Conservation (phyloP, 805 yeast species). For the Priceomyces carsonii region DNA sequence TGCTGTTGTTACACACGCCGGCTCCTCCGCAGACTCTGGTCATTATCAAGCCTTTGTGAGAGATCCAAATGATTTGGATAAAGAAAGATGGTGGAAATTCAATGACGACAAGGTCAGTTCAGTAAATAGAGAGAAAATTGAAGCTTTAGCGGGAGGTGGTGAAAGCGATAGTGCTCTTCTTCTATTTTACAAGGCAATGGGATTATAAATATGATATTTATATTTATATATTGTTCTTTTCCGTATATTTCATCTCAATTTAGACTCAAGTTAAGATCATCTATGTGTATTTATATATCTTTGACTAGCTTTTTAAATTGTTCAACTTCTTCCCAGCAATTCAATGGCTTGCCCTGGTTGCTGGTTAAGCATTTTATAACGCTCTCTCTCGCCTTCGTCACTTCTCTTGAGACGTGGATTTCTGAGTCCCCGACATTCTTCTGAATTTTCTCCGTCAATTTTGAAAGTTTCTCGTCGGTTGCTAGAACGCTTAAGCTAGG, state of each 20-base stretch:
- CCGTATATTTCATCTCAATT: background rate
- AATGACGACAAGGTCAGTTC: slow-evolving; percentile 86
- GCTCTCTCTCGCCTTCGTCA: slow-evolving; percentile 47
- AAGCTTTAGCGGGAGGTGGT: slow-evolving; percentile 92
- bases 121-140: slow-evolving; percentile 81
- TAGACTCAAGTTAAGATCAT: background rate
- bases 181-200: slow-evolving; percentile 80
- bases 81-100: slow-evolving; percentile 89
- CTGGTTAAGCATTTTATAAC: slow-evolving; percentile 63
- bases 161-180: slow-evolving; percentile 95
- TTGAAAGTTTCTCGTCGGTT: slow-evolving; percentile 43
- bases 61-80: slow-evolving; percentile 62
- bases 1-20: slow-evolving; percentile 89
- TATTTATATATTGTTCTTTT: slow-evolving; percentile 2
- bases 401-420: slow-evolving; percentile 35
- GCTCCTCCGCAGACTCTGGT: slow-evolving; percentile 95
- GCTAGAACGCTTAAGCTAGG: slow-evolving; percentile 26
- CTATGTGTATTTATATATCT: slow-evolving; percentile 31
- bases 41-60: slow-evolving; percentile 91
- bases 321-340: slow-evolving; percentile 82
- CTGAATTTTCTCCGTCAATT: slow-evolving; percentile 33
- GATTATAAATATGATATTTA: slow-evolving; percentile 34
- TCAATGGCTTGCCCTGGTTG: slow-evolving; percentile 64
- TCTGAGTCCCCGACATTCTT: slow-evolving; percentile 34
- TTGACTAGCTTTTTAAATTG: slow-evolving; percentile 61